These are phyloP conservation scores for Aquilaria agallochum DNA, from an alignment of 441 rosid species.

Conservation along the genomic window DNA sequence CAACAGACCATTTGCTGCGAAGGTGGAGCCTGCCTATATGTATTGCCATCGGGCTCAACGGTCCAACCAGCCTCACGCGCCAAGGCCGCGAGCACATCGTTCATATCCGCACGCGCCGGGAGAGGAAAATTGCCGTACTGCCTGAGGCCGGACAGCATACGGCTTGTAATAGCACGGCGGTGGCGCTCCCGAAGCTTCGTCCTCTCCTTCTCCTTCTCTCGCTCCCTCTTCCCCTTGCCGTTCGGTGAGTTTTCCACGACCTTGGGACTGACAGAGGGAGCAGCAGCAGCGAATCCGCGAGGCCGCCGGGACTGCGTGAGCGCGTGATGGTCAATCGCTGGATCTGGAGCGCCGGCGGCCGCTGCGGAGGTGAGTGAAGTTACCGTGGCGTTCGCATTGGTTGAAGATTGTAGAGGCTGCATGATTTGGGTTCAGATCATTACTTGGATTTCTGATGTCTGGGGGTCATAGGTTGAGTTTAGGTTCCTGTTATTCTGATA, in stretches of 20 bases:
- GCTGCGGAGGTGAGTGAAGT: neutral
- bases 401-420: constrained; percentile 6
- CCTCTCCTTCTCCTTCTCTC: constrained; percentile 83
- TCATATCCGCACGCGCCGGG: constrained; percentile 86
- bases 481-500: too few species aligned
- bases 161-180: constrained; percentile 72
- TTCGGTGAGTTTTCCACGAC: constrained; percentile 19
- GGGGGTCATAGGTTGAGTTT: too few species aligned
- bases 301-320: constrained; percentile 70
- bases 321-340: constrained; percentile 24
- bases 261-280: constrained; percentile 17
- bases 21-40: constrained; percentile 64
- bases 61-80: constrained; percentile 87
- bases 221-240: constrained; percentile 73
- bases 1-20: constrained; percentile 53
- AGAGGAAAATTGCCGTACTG: constrained; percentile 74
- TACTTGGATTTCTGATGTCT: too few species aligned
- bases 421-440: constrained; percentile 1
- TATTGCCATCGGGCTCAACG: constrained; percentile 70
- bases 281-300: constrained; percentile 79
- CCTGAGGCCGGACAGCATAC: constrained; percentile 74
- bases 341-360: constrained; percentile 6
- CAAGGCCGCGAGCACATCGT: constrained; percentile 72
- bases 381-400: constrained; percentile 3
- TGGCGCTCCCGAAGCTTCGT: constrained; percentile 81